phyloP scores from a whole-genome alignment of 306 rosid species.

The Sechiopsis laciniata region DNA sequence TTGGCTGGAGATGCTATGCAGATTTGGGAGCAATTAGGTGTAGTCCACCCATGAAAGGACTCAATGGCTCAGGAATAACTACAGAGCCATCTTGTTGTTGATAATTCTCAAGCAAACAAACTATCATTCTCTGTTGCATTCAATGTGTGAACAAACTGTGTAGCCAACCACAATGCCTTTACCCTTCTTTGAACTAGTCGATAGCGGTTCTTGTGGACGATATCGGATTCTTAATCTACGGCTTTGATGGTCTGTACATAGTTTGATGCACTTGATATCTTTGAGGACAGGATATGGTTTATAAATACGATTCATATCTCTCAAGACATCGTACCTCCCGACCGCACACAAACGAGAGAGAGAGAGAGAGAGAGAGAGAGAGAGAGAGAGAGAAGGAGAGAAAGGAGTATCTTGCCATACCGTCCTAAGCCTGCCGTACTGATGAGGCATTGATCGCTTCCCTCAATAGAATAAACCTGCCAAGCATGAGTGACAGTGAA shows the following conservation, averaged over 20 bases:
- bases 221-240: constrained; percentile 74
- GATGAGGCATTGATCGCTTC: constrained; percentile 87
- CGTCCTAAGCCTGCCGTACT: constrained; percentile 92
- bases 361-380: constrained; percentile 21
- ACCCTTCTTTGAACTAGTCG: constrained; percentile 31
- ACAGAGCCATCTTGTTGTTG: constrained; percentile 86
- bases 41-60: constrained; percentile 77
- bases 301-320: background rate
- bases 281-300: constrained; percentile 11
- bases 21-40: constrained; percentile 43
- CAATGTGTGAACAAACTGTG: constrained; percentile 76
- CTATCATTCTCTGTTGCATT: constrained; percentile 84
- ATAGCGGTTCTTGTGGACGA: constrained; percentile 58
- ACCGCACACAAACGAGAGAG: background rate
- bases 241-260: constrained; percentile 85
- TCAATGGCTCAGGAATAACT: constrained; percentile 64
- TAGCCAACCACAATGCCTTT: constrained; percentile 59
- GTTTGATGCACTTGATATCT: constrained; percentile 90
- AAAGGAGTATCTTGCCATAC: constrained; percentile 67
- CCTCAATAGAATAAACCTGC: constrained; percentile 86
- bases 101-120: constrained; percentile 76
- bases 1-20: constrained; percentile 20
- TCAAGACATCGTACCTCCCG: background rate
- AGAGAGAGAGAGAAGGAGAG: no score
- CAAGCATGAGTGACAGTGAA: constrained; percentile 33